Evolutionary conservation across 139 green algal species (phyloP).

Genomic region (Volvox africanus): DNA sequence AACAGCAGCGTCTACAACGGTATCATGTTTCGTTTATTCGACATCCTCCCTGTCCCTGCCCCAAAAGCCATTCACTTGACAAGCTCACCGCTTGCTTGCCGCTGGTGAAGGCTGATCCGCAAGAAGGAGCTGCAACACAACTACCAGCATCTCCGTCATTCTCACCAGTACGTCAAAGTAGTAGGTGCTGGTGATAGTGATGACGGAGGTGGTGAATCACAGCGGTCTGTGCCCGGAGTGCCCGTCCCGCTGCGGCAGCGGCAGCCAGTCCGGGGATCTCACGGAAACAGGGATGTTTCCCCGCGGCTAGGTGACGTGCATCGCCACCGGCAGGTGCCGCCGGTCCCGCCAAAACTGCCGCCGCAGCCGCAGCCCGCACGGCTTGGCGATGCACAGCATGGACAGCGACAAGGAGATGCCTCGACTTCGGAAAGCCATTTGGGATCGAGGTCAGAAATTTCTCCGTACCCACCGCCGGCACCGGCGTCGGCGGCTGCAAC

Average conservation of each 20-base stretch:
- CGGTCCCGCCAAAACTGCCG: background rate
- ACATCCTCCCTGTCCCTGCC: background rate
- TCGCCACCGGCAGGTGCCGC: background rate
- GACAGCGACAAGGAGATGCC: background rate
- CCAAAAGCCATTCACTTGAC: background rate
- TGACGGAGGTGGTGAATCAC: background rate
- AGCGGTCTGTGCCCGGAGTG: background rate
- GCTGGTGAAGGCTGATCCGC: constrained; percentile 12
- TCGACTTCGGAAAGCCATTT: background rate
- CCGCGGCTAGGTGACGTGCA: background rate
- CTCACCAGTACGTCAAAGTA: background rate
- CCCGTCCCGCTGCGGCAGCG: background rate
- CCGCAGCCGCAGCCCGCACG: background rate
- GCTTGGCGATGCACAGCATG: background rate
- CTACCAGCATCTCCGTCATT: background rate
- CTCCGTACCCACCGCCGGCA: background rate
- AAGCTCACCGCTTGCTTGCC: too few species aligned
- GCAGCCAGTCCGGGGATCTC: background rate
- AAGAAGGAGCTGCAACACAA: constrained; percentile 34
- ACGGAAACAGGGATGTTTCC: background rate
- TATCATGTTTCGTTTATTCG: too few species aligned
- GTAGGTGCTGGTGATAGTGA: background rate
- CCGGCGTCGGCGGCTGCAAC: background rate
- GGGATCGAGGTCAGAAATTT: background rate
- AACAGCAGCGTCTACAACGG: too few species aligned